Evolutionary conservation across 805 yeast genomes (phyloP).

Genomic region (Spathaspora sp.): DNA sequence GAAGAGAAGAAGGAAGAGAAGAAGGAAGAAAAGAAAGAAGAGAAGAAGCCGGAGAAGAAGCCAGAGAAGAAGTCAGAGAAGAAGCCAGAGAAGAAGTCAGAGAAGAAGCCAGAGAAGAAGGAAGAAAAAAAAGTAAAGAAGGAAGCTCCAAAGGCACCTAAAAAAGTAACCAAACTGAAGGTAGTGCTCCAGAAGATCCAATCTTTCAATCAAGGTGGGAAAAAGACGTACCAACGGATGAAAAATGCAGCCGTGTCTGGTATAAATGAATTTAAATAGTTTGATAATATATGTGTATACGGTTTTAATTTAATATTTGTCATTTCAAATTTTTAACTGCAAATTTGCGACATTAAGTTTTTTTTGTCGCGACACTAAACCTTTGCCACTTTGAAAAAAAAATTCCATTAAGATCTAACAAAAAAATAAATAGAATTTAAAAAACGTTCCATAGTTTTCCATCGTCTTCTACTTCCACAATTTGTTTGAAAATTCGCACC

Average conservation of each 20-base stretch:
- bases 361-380: neutral
- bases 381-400: neutral
- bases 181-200: neutral
- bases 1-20: neutral
- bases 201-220: neutral
- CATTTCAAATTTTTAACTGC: neutral
- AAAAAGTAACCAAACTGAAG: neutral
- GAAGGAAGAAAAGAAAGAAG: neutral
- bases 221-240: neutral
- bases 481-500: neutral
- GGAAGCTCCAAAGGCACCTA: neutral
- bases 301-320: neutral
- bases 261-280: conserved; percentile 1
- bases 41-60: neutral
- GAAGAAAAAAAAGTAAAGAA: too few relatives aligned
- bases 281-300: neutral
- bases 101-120: neutral
- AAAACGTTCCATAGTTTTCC: conserved; percentile 2
- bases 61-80: too few relatives aligned
- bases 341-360: neutral
- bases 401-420: neutral
- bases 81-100: neutral
- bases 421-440: neutral
- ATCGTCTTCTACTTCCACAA: conserved; percentile 1
- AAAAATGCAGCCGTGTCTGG: neutral